Evolutionary conservation across 2,329 filamentous ascomycete genomes (phyloP), one percentile per base, ranked within the genome.

Genomic region (Didymella pomorum): DNA sequence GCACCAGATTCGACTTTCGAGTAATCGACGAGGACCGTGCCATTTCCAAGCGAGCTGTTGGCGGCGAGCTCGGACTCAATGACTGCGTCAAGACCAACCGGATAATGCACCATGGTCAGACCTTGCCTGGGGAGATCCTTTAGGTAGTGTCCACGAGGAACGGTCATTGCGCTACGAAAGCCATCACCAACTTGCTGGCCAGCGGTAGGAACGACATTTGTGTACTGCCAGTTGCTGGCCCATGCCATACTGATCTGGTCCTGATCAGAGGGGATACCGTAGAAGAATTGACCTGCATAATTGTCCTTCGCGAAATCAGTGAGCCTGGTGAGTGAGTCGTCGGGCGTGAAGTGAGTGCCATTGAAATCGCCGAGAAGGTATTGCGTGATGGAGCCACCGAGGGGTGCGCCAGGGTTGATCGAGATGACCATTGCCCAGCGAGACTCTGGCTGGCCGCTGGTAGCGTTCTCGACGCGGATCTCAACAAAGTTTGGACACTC

Each of bases 401-500:
- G 74, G 0, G 85, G 85, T 0, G 83, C 84, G 5, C 84, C 85
- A 0, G 84, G 85, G 63, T 87, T 86, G 66, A 86, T 81, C 12
- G 81, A 84, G 35, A 87, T 79, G 3, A 76, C 64, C 63, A 87
- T 69, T 21, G 85, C 74, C 41, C 74, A 81, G 41, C 74, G 74
- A 20, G 73, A 73, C 20, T 80, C 74, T 43, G 81, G 77, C 3
- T 58, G 78, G 62, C 69, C 78, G 4, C 76, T 66, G 7, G 52
- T 56, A 3, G 55, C 52, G 4, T 53, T 53, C 12, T 66, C 52
- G 37, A 86, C 78, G 0, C 83, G 84, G 54, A 89, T 81, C 29
- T 80, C 76, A 1, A 89, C 80, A 35, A 89, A 71, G 62, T 88
- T 89, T 0, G 87, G 87, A 50, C 86, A 89, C 71, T 89, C 87